phyloP scores from a whole-genome alignment of 2,329 filamentous ascomycete species.

The Sordariomycetes sp. region DNA sequence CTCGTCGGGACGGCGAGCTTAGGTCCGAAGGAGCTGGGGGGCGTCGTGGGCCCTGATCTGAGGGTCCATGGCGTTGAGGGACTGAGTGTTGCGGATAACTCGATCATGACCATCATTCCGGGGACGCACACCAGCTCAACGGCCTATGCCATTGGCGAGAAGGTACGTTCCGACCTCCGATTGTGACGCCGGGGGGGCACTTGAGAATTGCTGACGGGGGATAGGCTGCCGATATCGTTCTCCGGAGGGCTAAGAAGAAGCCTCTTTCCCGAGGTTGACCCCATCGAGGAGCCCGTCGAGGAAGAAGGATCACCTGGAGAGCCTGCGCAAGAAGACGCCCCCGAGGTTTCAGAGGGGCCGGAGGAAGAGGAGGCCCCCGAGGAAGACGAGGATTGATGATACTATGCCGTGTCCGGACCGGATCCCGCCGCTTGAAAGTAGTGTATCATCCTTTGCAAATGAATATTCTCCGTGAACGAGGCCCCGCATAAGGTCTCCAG shows the following conservation, averaged over 20 bases:
- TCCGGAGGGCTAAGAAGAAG: constrained; percentile 1
- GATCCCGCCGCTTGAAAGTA: not conserved
- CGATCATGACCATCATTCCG: constrained; percentile 23
- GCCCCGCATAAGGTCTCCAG: no score
- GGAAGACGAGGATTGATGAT: not conserved
- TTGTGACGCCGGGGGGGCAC: not conserved
- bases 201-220: not conserved
- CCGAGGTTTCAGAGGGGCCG: no score
- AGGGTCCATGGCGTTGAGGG: constrained; percentile 24
- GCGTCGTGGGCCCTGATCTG: constrained; percentile 11
- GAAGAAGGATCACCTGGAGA: not conserved
- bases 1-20: constrained; percentile 7
- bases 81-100: constrained; percentile 25
- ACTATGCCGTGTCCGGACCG: not conserved
- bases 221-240: constrained; percentile 11
- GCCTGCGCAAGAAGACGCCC: not conserved
- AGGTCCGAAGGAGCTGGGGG: constrained; percentile 7
- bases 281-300: not conserved
- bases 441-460: not conserved
- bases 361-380: not conserved
- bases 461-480: not conserved
- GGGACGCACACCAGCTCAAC: constrained; percentile 28
- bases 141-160: constrained; percentile 31
- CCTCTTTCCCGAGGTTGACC: not conserved
- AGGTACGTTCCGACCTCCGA: constrained; percentile 2